phyloP scores from a whole-genome alignment of 148 eudicot genomes.

The Pouteria glomerata region DNA sequence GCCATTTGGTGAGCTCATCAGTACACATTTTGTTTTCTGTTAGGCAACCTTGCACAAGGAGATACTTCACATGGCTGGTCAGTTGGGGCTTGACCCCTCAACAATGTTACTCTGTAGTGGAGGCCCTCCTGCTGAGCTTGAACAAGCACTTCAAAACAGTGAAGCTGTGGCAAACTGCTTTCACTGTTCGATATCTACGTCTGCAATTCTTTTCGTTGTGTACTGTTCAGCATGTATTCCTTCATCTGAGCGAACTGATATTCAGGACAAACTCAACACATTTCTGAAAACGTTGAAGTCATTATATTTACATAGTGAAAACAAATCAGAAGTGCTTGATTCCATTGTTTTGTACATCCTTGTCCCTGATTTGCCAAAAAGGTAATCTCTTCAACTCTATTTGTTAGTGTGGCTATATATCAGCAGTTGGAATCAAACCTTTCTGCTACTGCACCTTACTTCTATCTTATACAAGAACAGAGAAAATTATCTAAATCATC shows the following conservation, averaged over 20 bases:
- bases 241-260: slow-evolving; percentile 31
- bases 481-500: neutral
- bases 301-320: slow-evolving; percentile 27
- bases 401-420: neutral
- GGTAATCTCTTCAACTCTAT: slow-evolving; percentile 28
- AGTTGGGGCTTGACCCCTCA: slow-evolving; percentile 94
- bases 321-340: slow-evolving; percentile 24
- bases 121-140: slow-evolving; percentile 60
- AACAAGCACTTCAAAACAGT: slow-evolving; percentile 75
- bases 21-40: slow-evolving; percentile 10
- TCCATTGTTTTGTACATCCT: slow-evolving; percentile 66
- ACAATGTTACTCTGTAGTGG: slow-evolving; percentile 71
- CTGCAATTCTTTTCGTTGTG: slow-evolving; percentile 50
- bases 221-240: slow-evolving; percentile 54
- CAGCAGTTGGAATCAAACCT: neutral
- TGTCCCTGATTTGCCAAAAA: slow-evolving; percentile 88
- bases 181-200: slow-evolving; percentile 62
- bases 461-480: neutral
- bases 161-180: slow-evolving; percentile 81
- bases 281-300: slow-evolving; percentile 45
- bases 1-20: neutral
- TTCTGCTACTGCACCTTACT: neutral
- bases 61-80: slow-evolving; percentile 92
- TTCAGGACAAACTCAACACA: slow-evolving; percentile 43
- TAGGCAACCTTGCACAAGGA: slow-evolving; percentile 88